Evolutionary conservation across 352 stramenopile genomes (phyloP), one percentile per base, ranked within the genome.

Genomic region (Phytophthora megakarya): DNA sequence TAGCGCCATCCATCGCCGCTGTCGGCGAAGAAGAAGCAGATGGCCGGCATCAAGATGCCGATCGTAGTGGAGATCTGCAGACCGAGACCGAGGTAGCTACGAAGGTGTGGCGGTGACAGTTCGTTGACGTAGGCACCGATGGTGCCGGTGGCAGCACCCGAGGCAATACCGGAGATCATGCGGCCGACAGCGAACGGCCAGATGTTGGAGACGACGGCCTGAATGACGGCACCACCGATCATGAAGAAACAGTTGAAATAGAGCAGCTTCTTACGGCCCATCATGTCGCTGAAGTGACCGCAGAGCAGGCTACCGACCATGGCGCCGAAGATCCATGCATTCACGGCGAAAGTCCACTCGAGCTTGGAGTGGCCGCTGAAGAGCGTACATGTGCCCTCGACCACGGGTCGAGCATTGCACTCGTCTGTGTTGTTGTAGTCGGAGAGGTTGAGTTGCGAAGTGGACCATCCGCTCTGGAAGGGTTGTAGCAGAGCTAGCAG

Each of bases 371-470:
- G 38, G 70, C 68, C 35, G 65, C 45, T 47, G 25, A 63, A 76
- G 42, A 72, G 69, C 23, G 63, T 78, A 48, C 80, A 89, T 11
- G 72, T 81, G 37, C 67, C 76, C 5, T 52, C 19, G 8, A 42
- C 53, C 1, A 88, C 70, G 8, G 78, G 80, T 16, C 65, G 71
- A 1, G 71, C 71, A 37, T 73, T 70, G 58, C 82, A 91, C 28
- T 72, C 68, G 13, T 75, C 63, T 21, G 73, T 70, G 65, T 85
- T 61, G 53, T 85, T 73, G 65, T 85, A 89, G 10, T 67, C 58
- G n/a, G 71, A 82, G 25, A 86, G 67, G 68, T 91, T 91, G 65
- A 88, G 59, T 42, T 89, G 82, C 5, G 76, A 80, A 26, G 79
- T 67, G 28, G 72, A 71, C 80, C 76, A 90, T 32, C 78, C 78